Base-by-base conservation (phyloP, 306 rosid genomes). In the Glycyrrhiza uralensis region DNA sequence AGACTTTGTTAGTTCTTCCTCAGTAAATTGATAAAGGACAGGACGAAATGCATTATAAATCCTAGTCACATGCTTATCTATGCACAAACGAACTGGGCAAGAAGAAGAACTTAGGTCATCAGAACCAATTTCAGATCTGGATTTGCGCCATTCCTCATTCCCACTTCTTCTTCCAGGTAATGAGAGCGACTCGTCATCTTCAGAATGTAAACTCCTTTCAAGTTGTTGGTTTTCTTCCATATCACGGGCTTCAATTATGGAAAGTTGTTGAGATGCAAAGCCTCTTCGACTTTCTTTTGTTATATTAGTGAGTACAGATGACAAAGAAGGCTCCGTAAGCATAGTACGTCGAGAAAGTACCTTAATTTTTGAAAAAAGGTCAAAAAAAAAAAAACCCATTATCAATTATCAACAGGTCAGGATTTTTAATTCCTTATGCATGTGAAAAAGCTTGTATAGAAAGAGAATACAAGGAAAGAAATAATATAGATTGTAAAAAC, bases 111-210 rank as follows among this genome's bases (percentile, higher is more conserved):
- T 79, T 32, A 86, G 63, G 38, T 80, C 85, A 76, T 80, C 84
- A 56, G 92, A 86, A 69, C 92, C 96, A 75, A 80, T 17, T 81
- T 91, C 97, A 54, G 76, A 78, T 82, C 97, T 91, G 74, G 83
- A 83, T 81, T 79, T 80, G 60, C 98, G 95, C 98, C 98, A 94
- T 85, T 89, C 92, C 82, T 91, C 85, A 79, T 82, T 81, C 71
- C 97, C 98, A 77, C 92, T 94, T 80, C 71, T 90, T 76, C 98
- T 94, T 72, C 96, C 98, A 66, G 98, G 98, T 75, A 94, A 86
- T 51, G 89, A 83, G 79, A 83, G 78, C 51, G 88, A 81, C 72
- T 75, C 58, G 33, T 91, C 87, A 46, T 83, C 86, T n/a, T 70
- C 76, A 82, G 91, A 65, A 75, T 77, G 75, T 15, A 87, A 60